Percentiles rank a stretch among this genome's conserved stretches.
These are phyloP conservation scores for Bodo saltans DNA, from an alignment of 78 protist species.

Conservation along the genomic window DNA sequence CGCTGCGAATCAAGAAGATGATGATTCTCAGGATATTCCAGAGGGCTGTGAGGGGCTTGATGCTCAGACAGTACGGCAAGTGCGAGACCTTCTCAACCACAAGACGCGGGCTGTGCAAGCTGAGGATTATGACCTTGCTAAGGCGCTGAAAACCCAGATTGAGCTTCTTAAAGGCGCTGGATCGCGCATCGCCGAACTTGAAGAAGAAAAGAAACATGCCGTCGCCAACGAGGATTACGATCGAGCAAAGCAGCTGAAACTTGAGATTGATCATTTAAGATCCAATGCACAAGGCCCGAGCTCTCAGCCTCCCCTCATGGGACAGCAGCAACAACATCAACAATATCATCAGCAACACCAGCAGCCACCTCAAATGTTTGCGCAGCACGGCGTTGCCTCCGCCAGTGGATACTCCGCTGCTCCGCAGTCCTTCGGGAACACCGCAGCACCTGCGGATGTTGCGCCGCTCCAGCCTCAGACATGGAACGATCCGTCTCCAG, in stretches of 20 bases:
- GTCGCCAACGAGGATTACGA: slow-evolving; percentile 47
- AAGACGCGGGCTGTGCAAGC: slow-evolving; percentile 17
- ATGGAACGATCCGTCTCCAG: too few relatives aligned
- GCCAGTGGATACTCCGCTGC: background rate
- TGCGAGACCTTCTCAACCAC: background rate
- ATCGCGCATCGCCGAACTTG: slow-evolving; percentile 24
- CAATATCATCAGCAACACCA: too few relatives aligned
- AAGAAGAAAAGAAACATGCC: slow-evolving; percentile 26
- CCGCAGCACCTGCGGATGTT: too few relatives aligned
- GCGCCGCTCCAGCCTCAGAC: too few relatives aligned
- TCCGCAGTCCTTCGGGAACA: background rate
- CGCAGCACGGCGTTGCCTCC: too few relatives aligned
- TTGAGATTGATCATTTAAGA: slow-evolving; percentile 34
- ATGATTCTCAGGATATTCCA: background rate
- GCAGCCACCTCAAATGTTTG: too few relatives aligned
- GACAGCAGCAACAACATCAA: background rate
- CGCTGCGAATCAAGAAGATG: background rate
- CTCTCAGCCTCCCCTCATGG: background rate
- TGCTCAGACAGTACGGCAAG: background rate
- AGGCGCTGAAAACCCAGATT: slow-evolving; percentile 29
- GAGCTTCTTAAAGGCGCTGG: slow-evolving; percentile 39
- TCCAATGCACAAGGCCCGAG: background rate
- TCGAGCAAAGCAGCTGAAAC: slow-evolving; percentile 41
- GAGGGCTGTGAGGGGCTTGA: slow-evolving; percentile 23
- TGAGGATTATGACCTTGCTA: slow-evolving; percentile 51